Evolutionary conservation across 345 rosid genomes (phyloP), one percentile per base, ranked within the genome.

Genomic region (Psidium guajava): DNA sequence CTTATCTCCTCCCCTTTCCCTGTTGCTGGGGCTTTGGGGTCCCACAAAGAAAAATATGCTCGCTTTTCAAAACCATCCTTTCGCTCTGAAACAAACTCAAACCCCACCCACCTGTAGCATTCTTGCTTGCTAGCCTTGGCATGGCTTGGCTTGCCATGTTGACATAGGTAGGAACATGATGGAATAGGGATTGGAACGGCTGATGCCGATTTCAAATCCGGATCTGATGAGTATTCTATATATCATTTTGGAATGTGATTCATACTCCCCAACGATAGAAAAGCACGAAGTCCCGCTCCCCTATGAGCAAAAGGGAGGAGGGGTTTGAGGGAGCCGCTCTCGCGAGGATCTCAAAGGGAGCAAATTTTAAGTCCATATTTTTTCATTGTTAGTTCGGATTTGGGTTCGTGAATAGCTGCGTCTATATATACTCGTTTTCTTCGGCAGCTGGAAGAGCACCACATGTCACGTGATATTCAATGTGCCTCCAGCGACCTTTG

Each of bases 221-320:
- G 32, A 69, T 69, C 20, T 69, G 14, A 69, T 11, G 3, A 36
- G 25, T 69, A 24, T 36, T 44, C 57, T 21, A 9, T 36, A 2
- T 3, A 5, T 58, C 14, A 3, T 50, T 50, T 50, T 50, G 13
- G 52, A 4, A 11, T 10, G 52, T 50, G 3, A 11, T 11, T 50
- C 52, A 50, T 50, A 50, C 14, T 50, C 4, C 3, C 14, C 52
- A 50, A 50, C 4, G 14, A 50, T 8, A 50, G 1, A 1, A 50
- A 50, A 50, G 4, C 14, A 11, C 1, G 14, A 6, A 13, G 4
- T 50, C 52, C 4, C 4, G 12, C 51, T 49, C 49, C 9, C 0
- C 10, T 0, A 11, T 50, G 52, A 50, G 52, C 14, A 0, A 1
- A 11, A 2, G 11, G 14, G 52, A 10, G 12, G 12, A 0, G 1